Evolutionary conservation across 495 filamentous ascomycete species (phyloP), one percentile per base, ranked within the genome.

Genomic region (Neurospora intermedia): DNA sequence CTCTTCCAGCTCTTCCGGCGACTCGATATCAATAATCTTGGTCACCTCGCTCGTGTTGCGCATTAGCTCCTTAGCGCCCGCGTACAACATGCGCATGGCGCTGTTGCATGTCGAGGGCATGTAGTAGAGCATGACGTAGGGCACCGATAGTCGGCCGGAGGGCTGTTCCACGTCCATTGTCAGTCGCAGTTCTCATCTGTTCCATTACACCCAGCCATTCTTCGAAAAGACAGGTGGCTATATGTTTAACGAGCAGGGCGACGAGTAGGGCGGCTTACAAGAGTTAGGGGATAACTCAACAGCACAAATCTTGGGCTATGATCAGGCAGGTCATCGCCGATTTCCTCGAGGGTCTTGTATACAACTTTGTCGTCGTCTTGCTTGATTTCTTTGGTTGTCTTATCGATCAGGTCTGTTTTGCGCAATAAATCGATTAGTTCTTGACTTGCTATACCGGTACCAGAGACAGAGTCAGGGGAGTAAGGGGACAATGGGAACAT

Each of bases 71-170:
- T 96, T 97, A 35, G 95, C 95, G 23, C 93, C 90, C 20, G 96
- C 96, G 82, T 99, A 99, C 83, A 94, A 87, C 96, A 98, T 98
- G 70, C 92, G 89, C 78, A 91, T 81, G 74, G 91, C 91, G 74
- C 84, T 87, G 80, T 96, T 97, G 83, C 92, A 94, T 66, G 94
- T 97, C 66, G 88, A 91, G 20, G 96, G 96, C 69, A 98, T 87
- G 82, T 94, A 97, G 84, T 94, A 97, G 45, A 99, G 83, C 79
- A 99, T 88, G 54, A 97, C 94, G 80, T 98, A 99, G 35, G 95
- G 96, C 9, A 83, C 81, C 11, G 82, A 83, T 39, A 83, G 48
- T 10, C 85, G 83, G 43, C 85, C 85, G 71, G 81, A 83, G n/a
- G 84, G 79, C 83, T 86, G 48, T 48, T 48, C 62, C 54, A 72